Percentiles rank a stretch among this genome's conserved stretches.
These are phyloP conservation scores for Glycine soja DNA, from an alignment of 306 rosid genomes.

Conservation along the genomic window DNA sequence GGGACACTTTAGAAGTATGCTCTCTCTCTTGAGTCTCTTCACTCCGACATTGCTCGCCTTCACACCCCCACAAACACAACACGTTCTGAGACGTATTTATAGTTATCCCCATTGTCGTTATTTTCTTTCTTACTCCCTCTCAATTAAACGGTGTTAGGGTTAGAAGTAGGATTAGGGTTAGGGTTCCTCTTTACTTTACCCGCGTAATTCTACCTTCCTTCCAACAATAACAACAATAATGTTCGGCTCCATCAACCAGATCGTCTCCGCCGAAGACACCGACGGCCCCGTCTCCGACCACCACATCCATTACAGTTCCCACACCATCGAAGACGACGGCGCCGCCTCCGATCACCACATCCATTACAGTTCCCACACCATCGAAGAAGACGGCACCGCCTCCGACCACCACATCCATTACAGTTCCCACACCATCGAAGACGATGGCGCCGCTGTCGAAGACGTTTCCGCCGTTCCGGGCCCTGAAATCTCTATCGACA, in stretches of 20 bases:
- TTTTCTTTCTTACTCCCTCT: not conserved
- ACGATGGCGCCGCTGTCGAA: constrained; percentile 54
- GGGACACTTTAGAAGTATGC: not conserved
- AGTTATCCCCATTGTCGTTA: not conserved
- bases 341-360: constrained; percentile 59
- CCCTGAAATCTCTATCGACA: constrained; percentile 63
- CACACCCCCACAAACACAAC: not conserved
- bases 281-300: constrained; percentile 32
- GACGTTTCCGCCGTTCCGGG: constrained; percentile 57
- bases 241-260: constrained; percentile 78
- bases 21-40: not conserved
- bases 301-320: too few relatives aligned
- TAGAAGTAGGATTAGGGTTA: constrained; percentile 50
- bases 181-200: not conserved
- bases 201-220: constrained; percentile 39
- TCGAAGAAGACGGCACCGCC: constrained; percentile 57
- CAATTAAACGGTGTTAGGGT: constrained; percentile 21
- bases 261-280: constrained; percentile 59
- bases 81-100: constrained; percentile 11
- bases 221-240: constrained; percentile 45
- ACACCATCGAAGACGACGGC: constrained; percentile 59
- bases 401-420: constrained; percentile 65
- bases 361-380: constrained; percentile 63
- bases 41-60: not conserved
- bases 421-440: constrained; percentile 67